Percentiles rank a stretch among this genome's conserved stretches.
phyloP scores from a whole-genome alignment of 164 flowering plant genomes.

The Magnolia sinica region DNA sequence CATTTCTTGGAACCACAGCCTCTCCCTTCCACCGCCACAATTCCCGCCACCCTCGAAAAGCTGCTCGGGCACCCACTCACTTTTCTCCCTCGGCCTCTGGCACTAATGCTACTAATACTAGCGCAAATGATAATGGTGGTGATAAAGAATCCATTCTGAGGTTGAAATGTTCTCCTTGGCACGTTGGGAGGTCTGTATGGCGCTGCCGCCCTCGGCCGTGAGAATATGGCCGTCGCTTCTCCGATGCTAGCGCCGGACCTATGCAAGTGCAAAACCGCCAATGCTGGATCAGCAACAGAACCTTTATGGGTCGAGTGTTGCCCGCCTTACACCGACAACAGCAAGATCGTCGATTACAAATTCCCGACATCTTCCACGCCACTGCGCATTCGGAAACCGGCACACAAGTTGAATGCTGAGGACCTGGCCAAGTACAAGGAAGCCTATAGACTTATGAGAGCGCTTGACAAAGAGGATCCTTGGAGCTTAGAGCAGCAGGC shows the following conservation, averaged over 20 bases:
- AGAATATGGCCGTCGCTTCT: background rate
- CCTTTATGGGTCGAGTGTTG: background rate
- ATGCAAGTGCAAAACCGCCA: slow-evolving; percentile 1
- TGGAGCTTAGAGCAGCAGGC: slow-evolving; percentile 6
- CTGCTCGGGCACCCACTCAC: background rate
- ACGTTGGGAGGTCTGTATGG: slow-evolving; percentile 6
- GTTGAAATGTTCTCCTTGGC: slow-evolving; percentile 1
- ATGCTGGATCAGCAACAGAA: background rate
- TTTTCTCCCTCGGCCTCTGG: background rate
- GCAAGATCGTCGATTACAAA: background rate
- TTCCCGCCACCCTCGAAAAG: background rate
- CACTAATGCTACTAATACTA: background rate
- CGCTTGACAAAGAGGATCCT: background rate
- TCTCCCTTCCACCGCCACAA: background rate
- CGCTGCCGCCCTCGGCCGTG: slow-evolving; percentile 1
- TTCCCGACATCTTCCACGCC: background rate
- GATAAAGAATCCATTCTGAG: background rate
- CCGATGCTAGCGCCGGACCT: slow-evolving; percentile 10
- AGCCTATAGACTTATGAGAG: background rate
- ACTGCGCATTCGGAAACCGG: slow-evolving; percentile 4
- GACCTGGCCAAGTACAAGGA: background rate
- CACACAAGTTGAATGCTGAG: background rate
- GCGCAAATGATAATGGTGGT: background rate
- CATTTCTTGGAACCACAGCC: too few relatives aligned
- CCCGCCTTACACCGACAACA: slow-evolving; percentile 7